Evolutionary conservation across 495 filamentous ascomycete species (phyloP).

Genomic region (Elaphomyces granulatus): DNA sequence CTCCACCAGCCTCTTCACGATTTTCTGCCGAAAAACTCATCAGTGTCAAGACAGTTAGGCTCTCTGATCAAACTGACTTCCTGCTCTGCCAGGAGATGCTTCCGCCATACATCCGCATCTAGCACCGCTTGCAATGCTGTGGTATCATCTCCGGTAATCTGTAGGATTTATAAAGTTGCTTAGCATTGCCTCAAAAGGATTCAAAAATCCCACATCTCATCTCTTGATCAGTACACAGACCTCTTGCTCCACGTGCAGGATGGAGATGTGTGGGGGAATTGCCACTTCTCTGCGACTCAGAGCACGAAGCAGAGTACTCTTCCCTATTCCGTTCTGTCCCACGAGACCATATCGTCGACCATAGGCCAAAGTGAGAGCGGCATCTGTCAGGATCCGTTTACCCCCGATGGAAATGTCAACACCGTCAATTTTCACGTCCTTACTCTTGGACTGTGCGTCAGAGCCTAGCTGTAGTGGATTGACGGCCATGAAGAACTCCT

Average conservation of each 20-base stretch:
- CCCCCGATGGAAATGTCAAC: slow-evolving; percentile 90
- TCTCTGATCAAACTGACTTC: slow-evolving; percentile 36
- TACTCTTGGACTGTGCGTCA: slow-evolving; percentile 70
- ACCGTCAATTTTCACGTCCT: slow-evolving; percentile 96
- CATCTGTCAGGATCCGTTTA: slow-evolving; percentile 77
- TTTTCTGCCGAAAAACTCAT: slow-evolving; percentile 44
- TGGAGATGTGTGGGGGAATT: slow-evolving; percentile 93
- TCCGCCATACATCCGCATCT: slow-evolving; percentile 98
- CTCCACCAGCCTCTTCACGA: slow-evolving; percentile 57
- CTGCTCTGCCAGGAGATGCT: slow-evolving; percentile 85
- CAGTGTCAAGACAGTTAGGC: slow-evolving; percentile 7
- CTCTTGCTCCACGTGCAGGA: slow-evolving; percentile 98
- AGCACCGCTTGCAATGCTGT: slow-evolving; percentile 89
- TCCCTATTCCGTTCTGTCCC: slow-evolving; percentile 98
- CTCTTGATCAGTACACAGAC: slow-evolving; percentile 28
- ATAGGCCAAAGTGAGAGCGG: slow-evolving; percentile 77
- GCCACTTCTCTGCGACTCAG: slow-evolving; percentile 87
- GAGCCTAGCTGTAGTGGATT: slow-evolving; percentile 84
- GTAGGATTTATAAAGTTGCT: slow-evolving; percentile 6
- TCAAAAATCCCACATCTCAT: background rate
- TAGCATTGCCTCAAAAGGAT: background rate
- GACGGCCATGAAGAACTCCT: slow-evolving; percentile 99
- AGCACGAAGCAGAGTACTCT: slow-evolving; percentile 85
- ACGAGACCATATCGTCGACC: slow-evolving; percentile 93
- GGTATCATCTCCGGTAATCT: slow-evolving; percentile 95